Conservation (phyloP, 306 rosid species). For the Cercis canadensis region DNA sequence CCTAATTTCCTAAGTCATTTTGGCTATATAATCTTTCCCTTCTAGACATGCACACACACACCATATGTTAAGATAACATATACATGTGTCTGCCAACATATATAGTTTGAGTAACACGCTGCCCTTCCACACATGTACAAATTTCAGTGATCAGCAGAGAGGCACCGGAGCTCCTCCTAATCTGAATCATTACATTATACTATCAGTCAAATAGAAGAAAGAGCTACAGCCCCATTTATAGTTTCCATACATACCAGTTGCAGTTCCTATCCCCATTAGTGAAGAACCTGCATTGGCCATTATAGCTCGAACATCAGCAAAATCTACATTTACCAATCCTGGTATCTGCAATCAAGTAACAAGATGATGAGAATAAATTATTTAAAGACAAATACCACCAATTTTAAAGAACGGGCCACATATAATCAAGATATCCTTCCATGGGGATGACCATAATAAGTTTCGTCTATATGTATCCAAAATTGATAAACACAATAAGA, state of each 20-base stretch:
- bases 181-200: slow-evolving; percentile 7
- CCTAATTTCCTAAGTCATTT: slow-evolving; percentile 25
- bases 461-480: slow-evolving; percentile 14
- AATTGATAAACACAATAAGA: slow-evolving; percentile 19
- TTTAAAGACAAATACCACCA: slow-evolving; percentile 27
- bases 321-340: slow-evolving; percentile 91
- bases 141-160: slow-evolving; percentile 22
- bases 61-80: slow-evolving; percentile 12
- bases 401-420: slow-evolving; percentile 8
- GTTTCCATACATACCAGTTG: slow-evolving; percentile 62
- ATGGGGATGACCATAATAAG: slow-evolving; percentile 23
- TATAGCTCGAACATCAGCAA: slow-evolving; percentile 95
- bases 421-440: slow-evolving; percentile 20
- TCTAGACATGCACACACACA: not conserved
- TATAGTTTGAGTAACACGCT: slow-evolving; percentile 28
- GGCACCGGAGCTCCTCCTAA: slow-evolving; percentile 28
- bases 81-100: not conserved
- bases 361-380: slow-evolving; percentile 22
- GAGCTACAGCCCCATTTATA: slow-evolving; percentile 28
- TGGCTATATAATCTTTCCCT: slow-evolving; percentile 1
- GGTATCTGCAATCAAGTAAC: slow-evolving; percentile 73
- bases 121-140: slow-evolving; percentile 21
- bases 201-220: slow-evolving; percentile 34
- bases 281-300: slow-evolving; percentile 98
- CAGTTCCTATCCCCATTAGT: slow-evolving; percentile 94